Evolutionary conservation across 192 early-diverging fungal species (phyloP), one percentile per base, ranked within the genome.

Genomic region (Rhizophlyctis rosea): DNA sequence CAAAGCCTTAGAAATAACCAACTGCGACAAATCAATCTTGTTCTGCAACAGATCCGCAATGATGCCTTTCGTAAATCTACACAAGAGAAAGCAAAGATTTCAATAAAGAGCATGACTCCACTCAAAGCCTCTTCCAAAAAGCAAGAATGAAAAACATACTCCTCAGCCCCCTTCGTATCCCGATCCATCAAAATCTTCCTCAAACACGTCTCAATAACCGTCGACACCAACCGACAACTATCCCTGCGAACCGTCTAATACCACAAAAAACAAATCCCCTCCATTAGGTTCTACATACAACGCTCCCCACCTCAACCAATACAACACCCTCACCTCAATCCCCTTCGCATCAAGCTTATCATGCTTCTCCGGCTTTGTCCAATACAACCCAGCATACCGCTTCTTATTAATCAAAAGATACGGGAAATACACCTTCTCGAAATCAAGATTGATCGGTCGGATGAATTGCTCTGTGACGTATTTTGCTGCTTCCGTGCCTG

Each of bases 321-420:
- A 29, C 52, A 21, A 9, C 52, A 13, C 11, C 39, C 65, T 32
- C 76, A 88, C 88, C 81, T 98, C 96, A 72, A 98, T 91, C 33
- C 96, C 96, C 79, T 96, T 98, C 32, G 95, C 88, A 71, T 98
- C 95, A 71, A 98, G 75, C 72, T 97, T 97, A 72, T 99, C 95
- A 63, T 90, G 93, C 56, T 91, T 93, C 4, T 91, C 86, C 3
- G 92, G 81, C n/a, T 77, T 82, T 13, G 94, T 96, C 96, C 96
- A 98, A 73, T 96, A 99, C 18, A 99, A 70, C 18, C 95, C 96
- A 32, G 95, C 94, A 73, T 98, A 99, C 34, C 94, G 84, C 79
- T 99, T 99, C 76, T 99, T 99, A 84, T 89, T 98, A 64, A 99
- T 98, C 32, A 99, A 75, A 56, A 99, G 70, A 69, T 98, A 99